These are phyloP conservation scores for Williopsis jadinii DNA, from an alignment of 1,139 yeast species.

Conservation along the genomic window DNA sequence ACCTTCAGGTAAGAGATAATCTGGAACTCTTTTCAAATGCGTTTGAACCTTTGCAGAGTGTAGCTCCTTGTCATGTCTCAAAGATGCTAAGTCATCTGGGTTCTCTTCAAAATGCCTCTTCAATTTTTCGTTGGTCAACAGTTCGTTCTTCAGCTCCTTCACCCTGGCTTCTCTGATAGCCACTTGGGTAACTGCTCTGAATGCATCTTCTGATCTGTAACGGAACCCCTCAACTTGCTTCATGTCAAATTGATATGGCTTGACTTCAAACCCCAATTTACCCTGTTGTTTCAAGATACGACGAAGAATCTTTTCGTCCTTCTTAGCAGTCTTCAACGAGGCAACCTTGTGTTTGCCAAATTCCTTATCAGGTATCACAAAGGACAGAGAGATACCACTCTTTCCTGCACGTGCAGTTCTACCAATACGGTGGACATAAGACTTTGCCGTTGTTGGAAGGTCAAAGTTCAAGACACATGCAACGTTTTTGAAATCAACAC, in stretches of 20 bases:
- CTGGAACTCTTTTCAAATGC: constrained; percentile 89
- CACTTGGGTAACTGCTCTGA: constrained; percentile 85
- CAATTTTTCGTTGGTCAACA: constrained; percentile 81
- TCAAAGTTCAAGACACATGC: constrained; percentile 96
- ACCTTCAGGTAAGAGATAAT: constrained; percentile 78
- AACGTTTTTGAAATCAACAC: constrained; percentile 93
- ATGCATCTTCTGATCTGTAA: constrained; percentile 95
- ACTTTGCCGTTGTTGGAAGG: constrained; percentile 81
- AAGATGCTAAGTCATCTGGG: constrained; percentile 86
- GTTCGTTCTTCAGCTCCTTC: constrained; percentile 81
- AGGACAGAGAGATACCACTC: constrained; percentile 90
- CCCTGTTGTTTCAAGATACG: constrained; percentile 74
- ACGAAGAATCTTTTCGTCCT: constrained; percentile 78
- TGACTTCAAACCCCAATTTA: constrained; percentile 62
- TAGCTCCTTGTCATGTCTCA: constrained; percentile 87
- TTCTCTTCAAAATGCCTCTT: constrained; percentile 95
- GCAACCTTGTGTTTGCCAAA: constrained; percentile 90
- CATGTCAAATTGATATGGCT: constrained; percentile 88
- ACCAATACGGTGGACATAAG: constrained; percentile 92
- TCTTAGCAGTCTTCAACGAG: constrained; percentile 58
- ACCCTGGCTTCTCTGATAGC: constrained; percentile 92
- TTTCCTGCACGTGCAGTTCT: constrained; percentile 98
- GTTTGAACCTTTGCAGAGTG: constrained; percentile 79
- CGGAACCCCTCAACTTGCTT: constrained; percentile 93
- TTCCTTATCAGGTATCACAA: constrained; percentile 77